These are phyloP conservation scores for Ogataea pignaliae DNA, from an alignment of 805 yeast genomes.

Conservation along the genomic window DNA sequence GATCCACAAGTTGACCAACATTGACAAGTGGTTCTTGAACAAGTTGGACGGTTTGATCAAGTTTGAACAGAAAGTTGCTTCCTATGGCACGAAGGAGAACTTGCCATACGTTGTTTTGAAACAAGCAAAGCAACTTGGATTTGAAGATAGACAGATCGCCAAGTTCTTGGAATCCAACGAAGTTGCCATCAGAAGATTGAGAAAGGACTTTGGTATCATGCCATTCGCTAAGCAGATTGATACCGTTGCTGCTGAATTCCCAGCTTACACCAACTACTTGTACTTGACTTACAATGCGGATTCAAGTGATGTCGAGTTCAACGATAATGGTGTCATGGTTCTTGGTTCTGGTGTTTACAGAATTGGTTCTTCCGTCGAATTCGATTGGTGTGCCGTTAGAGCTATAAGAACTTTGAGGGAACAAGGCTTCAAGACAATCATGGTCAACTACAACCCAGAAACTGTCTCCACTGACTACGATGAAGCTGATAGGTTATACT, in stretches of 20 bases:
- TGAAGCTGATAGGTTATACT: constrained; percentile 94
- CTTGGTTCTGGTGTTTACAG: constrained; percentile 98
- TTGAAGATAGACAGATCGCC: constrained; percentile 95
- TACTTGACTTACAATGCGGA: constrained; percentile 94
- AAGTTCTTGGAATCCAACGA: constrained; percentile 84
- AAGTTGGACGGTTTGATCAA: constrained; percentile 72
- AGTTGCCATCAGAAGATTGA: constrained; percentile 82
- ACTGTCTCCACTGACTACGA: constrained; percentile 98
- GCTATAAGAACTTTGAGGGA: constrained; percentile 92
- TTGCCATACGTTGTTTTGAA: constrained; percentile 61
- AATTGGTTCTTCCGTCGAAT: constrained; percentile 97
- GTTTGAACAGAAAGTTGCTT: constrained; percentile 59
- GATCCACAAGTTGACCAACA: constrained; percentile 85
- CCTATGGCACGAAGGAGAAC: constrained; percentile 52
- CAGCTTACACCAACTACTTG: constrained; percentile 90
- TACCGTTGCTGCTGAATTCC: constrained; percentile 99
- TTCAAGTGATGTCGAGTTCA: constrained; percentile 77
- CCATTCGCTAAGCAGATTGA: constrained; percentile 97
- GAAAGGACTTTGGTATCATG: constrained; percentile 79
- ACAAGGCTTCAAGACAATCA: constrained; percentile 82
- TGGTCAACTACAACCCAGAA: constrained; percentile 98
- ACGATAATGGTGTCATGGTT: constrained; percentile 92
- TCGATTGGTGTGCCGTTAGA: constrained; percentile 99
- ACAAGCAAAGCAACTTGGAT: constrained; percentile 94
- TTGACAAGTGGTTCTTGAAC: constrained; percentile 94